Conservation (phyloP, 495 filamentous ascomycete species). For the Pseudomonodictys pantanalensis region DNA sequence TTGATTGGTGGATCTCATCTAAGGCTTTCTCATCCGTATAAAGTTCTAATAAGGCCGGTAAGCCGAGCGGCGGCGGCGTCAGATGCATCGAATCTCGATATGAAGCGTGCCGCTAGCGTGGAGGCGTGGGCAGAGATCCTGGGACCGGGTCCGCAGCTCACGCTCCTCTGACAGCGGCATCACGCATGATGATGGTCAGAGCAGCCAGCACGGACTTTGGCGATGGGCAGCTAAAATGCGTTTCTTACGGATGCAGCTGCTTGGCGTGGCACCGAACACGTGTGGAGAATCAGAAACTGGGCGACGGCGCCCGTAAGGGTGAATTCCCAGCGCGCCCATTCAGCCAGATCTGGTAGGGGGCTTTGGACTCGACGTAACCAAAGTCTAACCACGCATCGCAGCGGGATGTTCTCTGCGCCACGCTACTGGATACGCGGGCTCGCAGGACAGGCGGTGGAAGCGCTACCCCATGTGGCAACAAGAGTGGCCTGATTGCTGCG, state of each 20-base stretch:
- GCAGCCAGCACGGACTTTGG: constrained; percentile 13
- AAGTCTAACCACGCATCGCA: background rate
- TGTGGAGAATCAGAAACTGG: background rate
- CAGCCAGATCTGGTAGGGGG: constrained; percentile 5
- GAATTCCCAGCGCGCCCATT: background rate
- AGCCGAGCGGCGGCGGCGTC: background rate
- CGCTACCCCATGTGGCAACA: background rate
- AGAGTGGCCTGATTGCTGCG: constrained; percentile 3
- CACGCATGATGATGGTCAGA: background rate
- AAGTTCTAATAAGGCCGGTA: too few species aligned
- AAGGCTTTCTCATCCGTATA: too few species aligned
- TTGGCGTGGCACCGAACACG: constrained; percentile 16
- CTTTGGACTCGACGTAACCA: background rate
- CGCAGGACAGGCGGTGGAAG: constrained; percentile 3
- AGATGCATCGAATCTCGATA: constrained; percentile 15
- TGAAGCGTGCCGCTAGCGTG: constrained; percentile 27
- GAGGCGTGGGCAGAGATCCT: constrained; percentile 9
- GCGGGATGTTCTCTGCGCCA: background rate
- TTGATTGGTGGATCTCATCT: too few species aligned
- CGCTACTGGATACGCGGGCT: background rate
- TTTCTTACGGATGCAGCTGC: background rate
- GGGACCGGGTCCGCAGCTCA: constrained; percentile 10
- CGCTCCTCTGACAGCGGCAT: constrained; percentile 21
- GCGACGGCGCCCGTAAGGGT: background rate
- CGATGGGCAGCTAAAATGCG: background rate